Evolutionary conservation across 805 yeast genomes (phyloP).

Genomic region (Cyberlindnera euphorbiiphila): DNA sequence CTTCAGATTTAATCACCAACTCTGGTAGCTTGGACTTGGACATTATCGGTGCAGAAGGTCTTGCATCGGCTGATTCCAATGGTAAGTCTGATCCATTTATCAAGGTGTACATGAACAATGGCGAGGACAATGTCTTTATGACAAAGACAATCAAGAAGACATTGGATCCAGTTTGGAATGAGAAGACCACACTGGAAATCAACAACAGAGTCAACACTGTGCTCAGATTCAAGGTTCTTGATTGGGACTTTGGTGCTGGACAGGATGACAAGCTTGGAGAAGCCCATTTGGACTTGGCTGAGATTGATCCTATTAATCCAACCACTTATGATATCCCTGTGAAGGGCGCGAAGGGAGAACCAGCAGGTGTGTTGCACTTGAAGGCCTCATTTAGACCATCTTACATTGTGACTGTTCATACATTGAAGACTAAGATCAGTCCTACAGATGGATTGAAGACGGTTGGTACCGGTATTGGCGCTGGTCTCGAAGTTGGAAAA

Average conservation of each 20-base stretch:
- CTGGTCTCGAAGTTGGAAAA: constrained; percentile 42
- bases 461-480: constrained; percentile 45
- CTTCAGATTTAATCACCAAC: constrained; percentile 69
- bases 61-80: constrained; percentile 83
- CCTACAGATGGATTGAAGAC: constrained; percentile 46
- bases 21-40: constrained; percentile 66
- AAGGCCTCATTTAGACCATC: constrained; percentile 65
- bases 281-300: constrained; percentile 51
- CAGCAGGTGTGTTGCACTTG: constrained; percentile 59
- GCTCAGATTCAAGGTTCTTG: constrained; percentile 58
- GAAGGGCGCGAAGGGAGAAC: constrained; percentile 36
- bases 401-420: constrained; percentile 48
- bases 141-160: constrained; percentile 83
- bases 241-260: constrained; percentile 93
- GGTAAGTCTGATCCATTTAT: constrained; percentile 94
- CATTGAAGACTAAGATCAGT: constrained; percentile 38
- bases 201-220: constrained; percentile 58
- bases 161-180: constrained; percentile 87
- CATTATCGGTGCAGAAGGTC: constrained; percentile 57
- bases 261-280: constrained; percentile 79
- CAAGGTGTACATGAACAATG: constrained; percentile 63
- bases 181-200: constrained; percentile 52
- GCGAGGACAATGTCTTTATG: constrained; percentile 56
- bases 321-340: constrained; percentile 50
- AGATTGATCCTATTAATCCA: constrained; percentile 56